Evolutionary conservation across 2,329 filamentous ascomycete genomes (phyloP), one percentile per base, ranked within the genome.

Genomic region (Scedosporium aurantiacum): DNA sequence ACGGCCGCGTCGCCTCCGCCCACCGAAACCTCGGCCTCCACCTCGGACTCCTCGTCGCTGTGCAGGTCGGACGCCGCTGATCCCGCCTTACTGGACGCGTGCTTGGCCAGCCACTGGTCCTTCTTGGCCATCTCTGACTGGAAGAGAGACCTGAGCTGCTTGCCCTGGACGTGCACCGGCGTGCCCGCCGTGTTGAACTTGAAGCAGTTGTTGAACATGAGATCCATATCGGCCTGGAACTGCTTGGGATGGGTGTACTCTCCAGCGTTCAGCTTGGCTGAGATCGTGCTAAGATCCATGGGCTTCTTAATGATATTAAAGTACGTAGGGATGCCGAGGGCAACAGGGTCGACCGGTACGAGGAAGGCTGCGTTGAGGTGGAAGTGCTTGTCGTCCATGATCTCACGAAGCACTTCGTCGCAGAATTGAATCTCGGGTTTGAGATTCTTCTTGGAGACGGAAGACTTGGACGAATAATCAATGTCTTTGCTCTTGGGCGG

Each of bases 241-340:
- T 97, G 92, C 72, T 91, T 91, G 1, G 90, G 81, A 62, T 82
- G 90, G 66, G 85, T 82, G 69, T 97, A 97, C 61, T 91, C 84
- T 27, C 91, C 91, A 12, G 79, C 79, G 66, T 87, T 84, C 47
- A 97, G 79, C 74, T 95, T 95, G 50, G 81, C 80, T 41, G 83
- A 79, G 69, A 96, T 88, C n/a, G 90, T 96, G 16, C 82, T 80
- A 58, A 97, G 79, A 72, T 99, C 93, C 93, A 97, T 99, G 0
- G 94, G 94, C 71, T 92, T 91, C 79, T 96, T 97, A 76, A 99
- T 91, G 64, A 97, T 79, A 68, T 88, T 91, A 72, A 94, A 90
- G 71, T 99, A 99, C 25, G 88, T 87, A 0, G 94, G 94, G 63
- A 97, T 97, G 71, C 93, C 91, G 60, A 97, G 78, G 0, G 92